A percentile compares a stretch with the other conserved stretches of the same genome.
Conservation (phyloP, 768 basidiomycete genomes). For the Termitomyces sp. region DNA sequence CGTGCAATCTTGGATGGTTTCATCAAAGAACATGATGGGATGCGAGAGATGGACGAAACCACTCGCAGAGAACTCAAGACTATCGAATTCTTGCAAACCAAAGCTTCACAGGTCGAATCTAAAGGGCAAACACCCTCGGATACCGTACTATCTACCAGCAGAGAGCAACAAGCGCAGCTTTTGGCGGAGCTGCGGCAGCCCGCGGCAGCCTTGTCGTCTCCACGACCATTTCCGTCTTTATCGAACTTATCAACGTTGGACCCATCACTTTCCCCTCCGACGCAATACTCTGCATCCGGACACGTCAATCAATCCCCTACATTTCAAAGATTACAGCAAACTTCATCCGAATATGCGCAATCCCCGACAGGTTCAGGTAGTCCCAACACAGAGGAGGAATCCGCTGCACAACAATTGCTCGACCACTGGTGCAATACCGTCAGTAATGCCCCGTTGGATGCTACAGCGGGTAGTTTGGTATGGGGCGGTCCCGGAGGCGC, state of each 20-base stretch:
- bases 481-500: constrained; percentile 59
- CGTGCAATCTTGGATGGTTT: constrained; percentile 78
- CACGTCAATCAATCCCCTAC: constrained; percentile 46
- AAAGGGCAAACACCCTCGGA: constrained; percentile 30
- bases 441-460: constrained; percentile 59
- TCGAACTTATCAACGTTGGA: constrained; percentile 25
- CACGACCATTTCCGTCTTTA: constrained; percentile 29
- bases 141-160: constrained; percentile 20
- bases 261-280: constrained; percentile 24
- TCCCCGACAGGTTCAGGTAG: constrained; percentile 70
- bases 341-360: constrained; percentile 40
- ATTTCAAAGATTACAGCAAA: constrained; percentile 61
- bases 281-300: constrained; percentile 22
- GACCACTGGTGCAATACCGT: constrained; percentile 88
- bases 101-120: constrained; percentile 53
- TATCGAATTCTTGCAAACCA: constrained; percentile 75
- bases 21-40: constrained; percentile 61
- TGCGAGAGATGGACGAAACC: constrained; percentile 76
- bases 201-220: constrained; percentile 28
- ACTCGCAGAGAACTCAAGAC: constrained; percentile 81
- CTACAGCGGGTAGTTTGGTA: constrained; percentile 45
- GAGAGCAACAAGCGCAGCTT: constrained; percentile 49
- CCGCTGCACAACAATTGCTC: constrained; percentile 70
- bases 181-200: constrained; percentile 46
- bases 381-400: constrained; percentile 72